Conservation (phyloP, 2,329 filamentous ascomycete genomes). For the Monosporascus sp. region DNA sequence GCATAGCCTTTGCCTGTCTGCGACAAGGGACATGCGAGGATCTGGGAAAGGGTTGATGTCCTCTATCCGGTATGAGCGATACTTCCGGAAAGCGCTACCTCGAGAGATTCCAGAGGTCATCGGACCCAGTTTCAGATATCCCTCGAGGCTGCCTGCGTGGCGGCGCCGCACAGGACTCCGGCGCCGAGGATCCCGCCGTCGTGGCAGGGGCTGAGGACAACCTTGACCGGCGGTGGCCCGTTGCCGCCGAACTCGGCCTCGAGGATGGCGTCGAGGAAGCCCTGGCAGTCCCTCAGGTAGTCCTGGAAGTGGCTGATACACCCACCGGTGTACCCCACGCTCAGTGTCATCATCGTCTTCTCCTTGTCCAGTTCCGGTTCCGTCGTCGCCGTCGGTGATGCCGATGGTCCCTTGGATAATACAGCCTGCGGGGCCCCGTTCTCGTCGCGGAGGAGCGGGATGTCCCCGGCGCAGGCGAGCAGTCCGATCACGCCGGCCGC, state of each 20-base stretch:
- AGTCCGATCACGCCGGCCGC: slow-evolving; percentile 69
- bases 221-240: slow-evolving; percentile 31
- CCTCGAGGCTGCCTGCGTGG: slow-evolving; percentile 30
- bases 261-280: slow-evolving; percentile 57
- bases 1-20: too few species aligned
- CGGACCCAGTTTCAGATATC: slow-evolving; percentile 8
- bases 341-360: slow-evolving; percentile 46
- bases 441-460: slow-evolving; percentile 34
- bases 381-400: background rate
- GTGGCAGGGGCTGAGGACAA: slow-evolving; percentile 52
- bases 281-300: slow-evolving; percentile 65
- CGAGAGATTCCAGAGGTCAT: too few species aligned
- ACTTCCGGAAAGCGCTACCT: too few species aligned
- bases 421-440: too few species aligned
- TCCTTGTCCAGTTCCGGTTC: background rate
- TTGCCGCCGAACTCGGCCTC: slow-evolving; percentile 30
- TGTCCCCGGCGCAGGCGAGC: slow-evolving; percentile 63
- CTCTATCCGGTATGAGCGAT: too few species aligned
- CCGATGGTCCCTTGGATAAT: too few species aligned
- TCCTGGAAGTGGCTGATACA: slow-evolving; percentile 77
- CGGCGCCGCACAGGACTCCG: slow-evolving; percentile 52
- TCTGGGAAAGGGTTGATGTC: too few species aligned
- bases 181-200: slow-evolving; percentile 59
- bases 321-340: slow-evolving; percentile 75
- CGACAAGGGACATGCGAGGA: too few species aligned